Evolutionary conservation across 2,329 filamentous ascomycete species (phyloP).

Genomic region (Fusarium coicis): DNA sequence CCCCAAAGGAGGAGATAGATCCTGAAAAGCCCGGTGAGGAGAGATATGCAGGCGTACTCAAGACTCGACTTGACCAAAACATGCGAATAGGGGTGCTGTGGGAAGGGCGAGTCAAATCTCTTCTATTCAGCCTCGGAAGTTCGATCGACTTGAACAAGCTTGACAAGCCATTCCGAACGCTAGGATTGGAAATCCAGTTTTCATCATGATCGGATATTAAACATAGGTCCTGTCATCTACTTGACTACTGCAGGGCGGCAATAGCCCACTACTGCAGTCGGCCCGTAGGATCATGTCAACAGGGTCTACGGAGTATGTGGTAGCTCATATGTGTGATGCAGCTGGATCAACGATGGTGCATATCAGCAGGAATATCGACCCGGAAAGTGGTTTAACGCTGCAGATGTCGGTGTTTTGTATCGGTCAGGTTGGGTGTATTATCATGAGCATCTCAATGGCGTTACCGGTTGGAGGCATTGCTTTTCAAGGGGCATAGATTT

Average conservation of each 20-base stretch:
- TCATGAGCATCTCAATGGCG: slow-evolving; percentile 32
- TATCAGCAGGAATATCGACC: slow-evolving; percentile 15
- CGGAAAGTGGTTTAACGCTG: background rate
- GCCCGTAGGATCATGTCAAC: slow-evolving; percentile 6
- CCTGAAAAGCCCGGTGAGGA: slow-evolving; percentile 59
- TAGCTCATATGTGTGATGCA: slow-evolving; percentile 5
- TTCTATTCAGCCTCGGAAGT: slow-evolving; percentile 91
- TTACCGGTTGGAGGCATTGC: slow-evolving; percentile 15
- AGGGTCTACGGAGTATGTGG: slow-evolving; percentile 5
- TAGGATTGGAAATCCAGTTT: slow-evolving; percentile 85
- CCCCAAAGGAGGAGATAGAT: slow-evolving; percentile 21
- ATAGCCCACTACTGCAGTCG: slow-evolving; percentile 9
- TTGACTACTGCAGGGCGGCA: slow-evolving; percentile 2
- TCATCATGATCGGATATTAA: slow-evolving; percentile 68
- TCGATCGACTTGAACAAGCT: slow-evolving; percentile 81
- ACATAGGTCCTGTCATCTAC: background rate
- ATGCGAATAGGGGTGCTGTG: slow-evolving; percentile 87
- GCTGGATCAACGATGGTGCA: slow-evolving; percentile 4
- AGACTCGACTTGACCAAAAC: slow-evolving; percentile 89
- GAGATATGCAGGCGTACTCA: slow-evolving; percentile 86
- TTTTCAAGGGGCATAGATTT: slow-evolving; percentile 9
- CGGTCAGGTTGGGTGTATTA: slow-evolving; percentile 2
- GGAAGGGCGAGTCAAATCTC: slow-evolving; percentile 92
- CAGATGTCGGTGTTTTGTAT: slow-evolving; percentile 1
- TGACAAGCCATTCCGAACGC: slow-evolving; percentile 79